Evolutionary conservation across 805 yeast genomes (phyloP), one percentile per base, ranked within the genome.

Genomic region (Ogataea haglerorum): DNA sequence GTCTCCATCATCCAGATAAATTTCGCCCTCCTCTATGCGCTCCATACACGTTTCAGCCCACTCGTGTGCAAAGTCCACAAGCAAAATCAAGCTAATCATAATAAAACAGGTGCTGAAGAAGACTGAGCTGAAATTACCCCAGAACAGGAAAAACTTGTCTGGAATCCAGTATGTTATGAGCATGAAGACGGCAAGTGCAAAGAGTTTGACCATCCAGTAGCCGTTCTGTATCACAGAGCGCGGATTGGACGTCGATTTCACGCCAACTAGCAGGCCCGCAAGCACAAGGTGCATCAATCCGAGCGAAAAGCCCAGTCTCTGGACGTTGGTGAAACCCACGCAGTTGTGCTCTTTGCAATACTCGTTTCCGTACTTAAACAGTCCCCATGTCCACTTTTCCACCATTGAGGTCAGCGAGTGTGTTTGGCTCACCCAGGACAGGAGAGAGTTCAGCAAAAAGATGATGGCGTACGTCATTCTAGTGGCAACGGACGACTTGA

Each of bases 1-100:
- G 36, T 70, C 76, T 14, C 69, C 70, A 33, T 70, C 78, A 34
- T 74, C 79, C 8, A 42, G 70, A 63, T 63, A 65, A 15, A 65
- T 64, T 36, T 80, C 85, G 43, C 85, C 91, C 53, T 82, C 80
- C 58, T 93, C 98, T 30, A 93, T 87, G 53, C 88, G 85, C 49
- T 83, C 89, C 39, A 93, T 73, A 61, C 99, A 93, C 6, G 85
- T 85, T 55, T 93, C 99, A 0, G 98, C 97, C 96, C 97, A 93
- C 52, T 91, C 91, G 63, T 93, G 98, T 4, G 99, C 98, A 71
- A 88, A 93, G 63, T 93, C 99, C 23, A 93, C 97, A 35, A 93
- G 68, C 36, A 93, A 69, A 10, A 95, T 84, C 43, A 93, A 73
- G 1, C 99, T 99, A 46, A 93, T 86, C 12, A 93, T 80, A 26